Conservation (phyloP, 345 rosid species). For the Salix exigua region DNA sequence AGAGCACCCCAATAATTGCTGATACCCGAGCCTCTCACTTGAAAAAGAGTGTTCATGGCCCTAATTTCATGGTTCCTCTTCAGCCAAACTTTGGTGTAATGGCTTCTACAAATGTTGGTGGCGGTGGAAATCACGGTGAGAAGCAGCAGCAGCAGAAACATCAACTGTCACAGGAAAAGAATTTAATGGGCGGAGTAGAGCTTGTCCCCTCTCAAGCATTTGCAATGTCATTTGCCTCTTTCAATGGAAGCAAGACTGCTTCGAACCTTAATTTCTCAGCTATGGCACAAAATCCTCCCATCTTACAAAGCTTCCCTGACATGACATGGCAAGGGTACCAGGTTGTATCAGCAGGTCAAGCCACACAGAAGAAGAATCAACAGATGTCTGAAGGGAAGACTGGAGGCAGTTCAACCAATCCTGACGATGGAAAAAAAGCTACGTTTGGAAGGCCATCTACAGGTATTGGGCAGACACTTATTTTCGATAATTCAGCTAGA, state of each 20-base stretch:
- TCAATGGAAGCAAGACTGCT: conserved; percentile 30
- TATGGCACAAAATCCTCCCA: conserved; percentile 26
- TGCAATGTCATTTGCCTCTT: conserved; percentile 46
- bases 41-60: conserved; percentile 35
- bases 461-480: conserved; percentile 38
- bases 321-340: conserved; percentile 35
- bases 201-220: conserved; percentile 31
- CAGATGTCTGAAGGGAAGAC: conserved; percentile 43
- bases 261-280: conserved; percentile 48
- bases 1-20: conserved; percentile 17
- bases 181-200: conserved; percentile 34
- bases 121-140: conserved; percentile 22
- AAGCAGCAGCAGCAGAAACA: conserved; percentile 19
- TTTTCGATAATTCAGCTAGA: conserved; percentile 49
- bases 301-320: conserved; percentile 34
- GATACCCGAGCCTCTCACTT: conserved; percentile 21
- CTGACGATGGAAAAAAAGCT: conserved; percentile 35
- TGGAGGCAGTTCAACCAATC: conserved; percentile 26
- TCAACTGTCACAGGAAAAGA: conserved; percentile 20
- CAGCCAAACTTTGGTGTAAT: conserved; percentile 46
- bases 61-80: conserved; percentile 30
- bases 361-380: conserved; percentile 34
- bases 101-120: conserved; percentile 21
- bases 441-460: conserved; percentile 29
- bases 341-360: conserved; percentile 29